Evolutionary conservation across 441 rosid genomes (phyloP).

Genomic region (Populus hybrid): DNA sequence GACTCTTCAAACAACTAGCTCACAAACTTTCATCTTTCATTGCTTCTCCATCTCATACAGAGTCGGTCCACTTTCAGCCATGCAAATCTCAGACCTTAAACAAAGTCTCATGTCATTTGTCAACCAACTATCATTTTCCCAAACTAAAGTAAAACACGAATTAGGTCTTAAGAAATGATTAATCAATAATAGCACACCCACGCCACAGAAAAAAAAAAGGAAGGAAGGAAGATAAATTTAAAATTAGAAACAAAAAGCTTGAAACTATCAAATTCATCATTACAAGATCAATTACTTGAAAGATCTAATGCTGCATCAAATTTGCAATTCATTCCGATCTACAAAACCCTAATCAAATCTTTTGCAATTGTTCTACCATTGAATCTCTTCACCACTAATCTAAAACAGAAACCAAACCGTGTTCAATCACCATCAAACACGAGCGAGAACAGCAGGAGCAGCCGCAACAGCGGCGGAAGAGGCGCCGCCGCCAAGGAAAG

Average conservation of each 20-base stretch:
- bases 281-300: too few relatives aligned
- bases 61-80: background rate
- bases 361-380: background rate
- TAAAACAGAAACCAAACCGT: too few relatives aligned
- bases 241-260: background rate
- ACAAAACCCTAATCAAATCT: background rate
- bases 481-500: slow-evolving; percentile 61
- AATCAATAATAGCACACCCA: background rate
- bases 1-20: background rate
- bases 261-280: background rate
- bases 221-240: too few relatives aligned
- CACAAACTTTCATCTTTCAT: too few relatives aligned
- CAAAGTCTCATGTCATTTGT: background rate
- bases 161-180: background rate
- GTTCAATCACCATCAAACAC: slow-evolving; percentile 30
- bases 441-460: slow-evolving; percentile 46
- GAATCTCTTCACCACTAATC: background rate
- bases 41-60: background rate
- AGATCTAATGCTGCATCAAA: background rate
- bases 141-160: too few relatives aligned
- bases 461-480: slow-evolving; percentile 51
- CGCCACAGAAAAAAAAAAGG: background rate
- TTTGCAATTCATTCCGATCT: background rate
- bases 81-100: background rate
- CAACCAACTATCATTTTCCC: background rate